A percentile compares a stretch with the other conserved stretches of the same genome.
Conservation (phyloP, 495 filamentous ascomycete species). For the Hyaloscypha finlandica region DNA sequence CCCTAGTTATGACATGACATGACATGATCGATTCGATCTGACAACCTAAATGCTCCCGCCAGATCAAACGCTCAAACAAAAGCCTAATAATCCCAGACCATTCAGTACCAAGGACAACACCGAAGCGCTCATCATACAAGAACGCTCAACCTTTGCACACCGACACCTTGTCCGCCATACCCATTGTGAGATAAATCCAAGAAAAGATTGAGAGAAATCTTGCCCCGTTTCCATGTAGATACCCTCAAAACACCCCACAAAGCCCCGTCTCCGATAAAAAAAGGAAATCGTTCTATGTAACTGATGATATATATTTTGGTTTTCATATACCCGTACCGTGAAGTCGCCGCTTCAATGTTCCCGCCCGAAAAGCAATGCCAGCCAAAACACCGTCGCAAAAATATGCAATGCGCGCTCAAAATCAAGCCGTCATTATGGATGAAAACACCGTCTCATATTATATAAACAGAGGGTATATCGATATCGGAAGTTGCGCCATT, state of each 20-base stretch:
- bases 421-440: conserved; percentile 28
- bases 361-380: conserved; percentile 31
- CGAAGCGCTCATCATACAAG: conserved; percentile 36
- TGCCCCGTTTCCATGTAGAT: conserved; percentile 28
- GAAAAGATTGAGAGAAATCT: conserved; percentile 33
- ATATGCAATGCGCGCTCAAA: conserved; percentile 35
- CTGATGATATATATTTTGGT: conserved; percentile 33
- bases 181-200: conserved; percentile 17
- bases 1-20: conserved; percentile 33
- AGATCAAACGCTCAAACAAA: conserved; percentile 27
- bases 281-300: conserved; percentile 36
- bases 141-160: conserved; percentile 31
- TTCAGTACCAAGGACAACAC: conserved; percentile 32
- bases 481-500: conserved; percentile 31
- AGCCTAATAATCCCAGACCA: conserved; percentile 16
- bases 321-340: conserved; percentile 26
- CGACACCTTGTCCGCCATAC: conserved; percentile 28
- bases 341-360: conserved; percentile 33
- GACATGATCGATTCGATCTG: conserved; percentile 30
- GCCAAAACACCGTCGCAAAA: conserved; percentile 34
- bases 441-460: conserved; percentile 30
- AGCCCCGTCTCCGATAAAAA: conserved; percentile 30
- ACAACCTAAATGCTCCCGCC: conserved; percentile 30
- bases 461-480: conserved; percentile 33
- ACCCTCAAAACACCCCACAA: conserved; percentile 28